Evolutionary conservation across 257 asterid species (phyloP).

Genomic region (Thymus mandschuricus): DNA sequence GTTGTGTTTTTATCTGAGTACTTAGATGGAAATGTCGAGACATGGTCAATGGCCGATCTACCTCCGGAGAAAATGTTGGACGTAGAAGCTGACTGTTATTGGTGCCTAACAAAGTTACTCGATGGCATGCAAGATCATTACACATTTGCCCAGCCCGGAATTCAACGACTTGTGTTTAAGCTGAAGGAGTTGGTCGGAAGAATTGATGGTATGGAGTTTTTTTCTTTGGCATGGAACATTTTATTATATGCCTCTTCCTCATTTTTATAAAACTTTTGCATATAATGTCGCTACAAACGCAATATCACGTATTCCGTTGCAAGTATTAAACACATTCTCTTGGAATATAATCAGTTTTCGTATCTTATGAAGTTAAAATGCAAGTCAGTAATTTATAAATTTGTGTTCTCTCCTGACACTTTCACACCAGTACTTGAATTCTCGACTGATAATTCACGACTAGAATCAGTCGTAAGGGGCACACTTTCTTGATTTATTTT

Average conservation of each 20-base stretch:
- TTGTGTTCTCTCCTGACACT: background rate
- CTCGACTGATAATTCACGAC: too few relatives aligned
- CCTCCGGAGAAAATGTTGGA: constrained; percentile 65
- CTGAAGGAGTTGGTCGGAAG: constrained; percentile 94
- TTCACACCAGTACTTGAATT: too few relatives aligned
- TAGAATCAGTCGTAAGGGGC: background rate
- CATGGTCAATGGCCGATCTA: constrained; percentile 76
- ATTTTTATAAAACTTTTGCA: too few relatives aligned
- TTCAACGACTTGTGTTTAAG: constrained; percentile 92
- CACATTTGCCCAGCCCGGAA: constrained; percentile 99
- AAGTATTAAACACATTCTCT: too few relatives aligned
- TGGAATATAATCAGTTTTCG: too few relatives aligned
- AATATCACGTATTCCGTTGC: too few relatives aligned
- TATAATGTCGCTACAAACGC: too few relatives aligned
- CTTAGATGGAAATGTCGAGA: constrained; percentile 72
- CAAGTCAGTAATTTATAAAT: too few relatives aligned
- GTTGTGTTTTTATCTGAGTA: constrained; percentile 89
- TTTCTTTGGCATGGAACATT: too few relatives aligned
- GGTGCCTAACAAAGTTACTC: constrained; percentile 94
- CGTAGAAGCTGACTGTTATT: constrained; percentile 95
- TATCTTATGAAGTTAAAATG: too few relatives aligned
- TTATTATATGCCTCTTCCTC: too few relatives aligned
- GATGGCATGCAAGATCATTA: constrained; percentile 99
- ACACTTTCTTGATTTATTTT: background rate
- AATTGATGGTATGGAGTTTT: constrained; percentile 66